Evolutionary conservation across 73 alveolate genomes (phyloP), one percentile per base, ranked within the genome.

Genomic region (Halteria grandinella): DNA sequence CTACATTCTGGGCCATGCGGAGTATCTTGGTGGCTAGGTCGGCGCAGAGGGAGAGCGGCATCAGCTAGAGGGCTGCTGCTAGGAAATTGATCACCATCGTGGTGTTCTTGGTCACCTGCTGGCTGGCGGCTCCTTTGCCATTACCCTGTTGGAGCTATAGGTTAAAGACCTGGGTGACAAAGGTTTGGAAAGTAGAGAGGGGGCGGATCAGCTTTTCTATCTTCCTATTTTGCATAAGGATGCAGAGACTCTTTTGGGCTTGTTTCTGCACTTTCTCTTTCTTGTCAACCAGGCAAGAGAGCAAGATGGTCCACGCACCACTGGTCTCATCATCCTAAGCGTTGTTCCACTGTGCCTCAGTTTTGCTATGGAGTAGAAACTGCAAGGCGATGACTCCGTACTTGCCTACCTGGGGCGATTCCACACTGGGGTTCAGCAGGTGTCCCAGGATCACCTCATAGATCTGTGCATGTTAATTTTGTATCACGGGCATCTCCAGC

Each of bases 321-420:
- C 69, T 82, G 12, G 79, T 77, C 33, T 32, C 75, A 15, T 50
- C 63, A 41, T 80, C 82, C 5, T 5, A 36, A 27, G 63, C 45
- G 33, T 77, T 57, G 43, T 64, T 64, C 83, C 83, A 70, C 15
- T 80, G 49, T 15, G 53, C 51, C 39, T 80, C 79, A 5, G 90
- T 80, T 44, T 50, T 80, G 10, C 79, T 40, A 20, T 80, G 78
- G 47, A 80, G 73, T n/a, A 80, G 41, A 73, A 80, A 80, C 64
- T 69, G 66, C 0, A 80, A 44, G 12, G 79, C 71, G 17, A 80
- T 45, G 29, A 80, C 53, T 6, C 80, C 73, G 50, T 69, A 80
- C 70, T 80, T 80, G 51, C 39, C 75, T 5, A 69, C 48, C 12
- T 21, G 8, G 12, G 31, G 69, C 23, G 78, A 55, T 20, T 72